These are phyloP conservation scores for Phyllosticta paracitricarpa DNA, from an alignment of 2,329 filamentous ascomycete species.

Conservation along the genomic window DNA sequence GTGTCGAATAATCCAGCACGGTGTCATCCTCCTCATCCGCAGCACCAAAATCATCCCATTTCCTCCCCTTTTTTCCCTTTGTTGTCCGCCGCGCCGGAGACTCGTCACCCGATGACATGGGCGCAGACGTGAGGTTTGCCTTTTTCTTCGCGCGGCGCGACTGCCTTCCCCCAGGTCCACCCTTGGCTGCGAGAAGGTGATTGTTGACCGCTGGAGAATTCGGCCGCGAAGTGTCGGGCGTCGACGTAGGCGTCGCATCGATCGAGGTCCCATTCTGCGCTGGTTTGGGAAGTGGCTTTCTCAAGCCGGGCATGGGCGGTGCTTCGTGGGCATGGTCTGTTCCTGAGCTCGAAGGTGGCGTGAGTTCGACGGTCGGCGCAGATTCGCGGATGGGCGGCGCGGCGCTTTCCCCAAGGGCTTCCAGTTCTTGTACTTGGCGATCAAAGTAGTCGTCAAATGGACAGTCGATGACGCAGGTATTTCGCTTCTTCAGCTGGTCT, in stretches of 20 bases:
- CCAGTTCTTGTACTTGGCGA: conserved; percentile 78
- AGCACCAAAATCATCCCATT: conserved; percentile 83
- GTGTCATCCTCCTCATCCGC: conserved; percentile 75
- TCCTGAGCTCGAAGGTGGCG: conserved; percentile 42
- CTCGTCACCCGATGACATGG: conserved; percentile 78
- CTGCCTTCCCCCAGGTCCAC: conserved; percentile 58
- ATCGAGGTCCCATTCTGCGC: conserved; percentile 46
- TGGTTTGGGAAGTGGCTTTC: conserved; percentile 44
- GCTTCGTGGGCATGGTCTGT: conserved; percentile 40
- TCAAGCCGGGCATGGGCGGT: conserved; percentile 42
- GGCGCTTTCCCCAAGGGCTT: conserved; percentile 40
- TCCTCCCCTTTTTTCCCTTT: conserved; percentile 72
- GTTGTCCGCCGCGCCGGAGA: conserved; percentile 44
- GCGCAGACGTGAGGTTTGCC: conserved; percentile 43
- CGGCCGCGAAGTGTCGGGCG: conserved; percentile 69
- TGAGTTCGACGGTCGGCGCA: conserved; percentile 25
- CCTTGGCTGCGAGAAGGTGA: conserved; percentile 63
- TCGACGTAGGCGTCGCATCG: conserved; percentile 59
- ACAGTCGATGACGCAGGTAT: conserved; percentile 71
- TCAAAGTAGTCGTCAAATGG: conserved; percentile 89
- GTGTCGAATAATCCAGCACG: conserved; percentile 78
- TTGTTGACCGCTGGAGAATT: conserved; percentile 56
- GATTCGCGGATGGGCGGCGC: conserved; percentile 10
- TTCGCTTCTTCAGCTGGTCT: conserved; percentile 71
- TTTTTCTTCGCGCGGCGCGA: conserved; percentile 72